Evolutionary conservation across 2,329 filamentous ascomycete species (phyloP), one percentile per base, ranked within the genome.

Genomic region (Nothophoma quercina): DNA sequence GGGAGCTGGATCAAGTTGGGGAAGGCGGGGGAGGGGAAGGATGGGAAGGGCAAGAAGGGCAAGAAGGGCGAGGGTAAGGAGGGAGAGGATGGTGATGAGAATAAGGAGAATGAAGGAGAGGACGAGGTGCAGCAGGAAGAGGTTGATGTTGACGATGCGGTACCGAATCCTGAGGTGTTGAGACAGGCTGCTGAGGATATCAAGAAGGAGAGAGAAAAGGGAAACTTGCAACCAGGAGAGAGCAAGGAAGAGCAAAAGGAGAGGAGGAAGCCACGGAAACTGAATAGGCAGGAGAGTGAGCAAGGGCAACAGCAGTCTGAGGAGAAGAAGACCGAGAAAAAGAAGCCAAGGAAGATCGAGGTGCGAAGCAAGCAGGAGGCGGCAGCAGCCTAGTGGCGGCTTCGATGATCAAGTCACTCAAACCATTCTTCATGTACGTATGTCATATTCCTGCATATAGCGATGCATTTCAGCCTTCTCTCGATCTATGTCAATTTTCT

Each of bases 1-100:
- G 77, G 77, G 26, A 77, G 77, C 10, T 78, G 71, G 62, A 71
- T 79, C 18, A 78, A 75, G 61, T 50, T 78, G 42, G 60, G 62
- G 4, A 57, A 60, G 36, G 36, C 61, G 23, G 64, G 60, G 26
- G 56, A 51, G 29, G 62, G 54, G 0, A 60, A 51, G 32, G 52
- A 53, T 15, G 42, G 48, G 26, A 55, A 53, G 15, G 56, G 36
- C 4, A 41, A 32, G n/a, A 45, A 59, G n/a, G 42, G 44, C 6
- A 42, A 60, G 28, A 48, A 33, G 8, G 40, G 47, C 13, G 40
- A 54, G 18, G 40, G 25, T 30, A 51, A 43, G 5, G 28, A 51
- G 15, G 55, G 51, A 8, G 52, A 40, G 6, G 43, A 50, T 16
- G 45, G 39, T 5, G 54, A 58, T 7, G 51, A 55, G 13, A 63